These are phyloP conservation scores for Trichoderma virens DNA, from an alignment of 495 filamentous ascomycete species.

Conservation along the genomic window DNA sequence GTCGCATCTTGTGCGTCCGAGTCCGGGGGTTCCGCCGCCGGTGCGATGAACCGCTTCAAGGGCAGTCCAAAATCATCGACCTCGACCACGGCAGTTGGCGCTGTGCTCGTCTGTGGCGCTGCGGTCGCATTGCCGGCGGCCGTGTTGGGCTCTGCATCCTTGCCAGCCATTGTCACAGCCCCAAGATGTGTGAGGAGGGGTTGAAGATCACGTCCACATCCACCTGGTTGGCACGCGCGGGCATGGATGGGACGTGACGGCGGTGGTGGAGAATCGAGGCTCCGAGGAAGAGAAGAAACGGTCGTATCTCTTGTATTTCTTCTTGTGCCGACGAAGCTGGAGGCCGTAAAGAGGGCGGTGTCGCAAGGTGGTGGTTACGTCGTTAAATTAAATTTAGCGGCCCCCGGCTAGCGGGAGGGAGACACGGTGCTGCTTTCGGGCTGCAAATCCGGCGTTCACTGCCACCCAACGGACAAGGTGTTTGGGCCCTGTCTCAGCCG, in stretches of 20 bases:
- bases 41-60: conserved; percentile 30
- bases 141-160: neutral
- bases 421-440: neutral
- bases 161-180: conserved; percentile 1
- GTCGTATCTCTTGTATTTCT: neutral
- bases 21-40: conserved; percentile 11
- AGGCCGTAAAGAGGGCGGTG: neutral
- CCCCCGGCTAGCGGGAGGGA: conserved; percentile 3
- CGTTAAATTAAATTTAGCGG: conserved; percentile 6
- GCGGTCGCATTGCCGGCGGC: neutral
- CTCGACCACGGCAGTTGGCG: conserved; percentile 19
- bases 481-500: neutral
- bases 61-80: conserved; percentile 51
- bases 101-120: neutral
- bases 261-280: neutral
- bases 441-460: neutral
- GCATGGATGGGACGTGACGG: conserved; percentile 7
- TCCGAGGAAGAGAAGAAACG: neutral
- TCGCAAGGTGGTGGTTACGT: neutral
- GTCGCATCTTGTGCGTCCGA: conserved; percentile 13
- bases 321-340: neutral
- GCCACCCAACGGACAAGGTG: neutral
- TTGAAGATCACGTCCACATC: neutral
- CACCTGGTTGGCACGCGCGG: neutral
- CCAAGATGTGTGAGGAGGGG: conserved; percentile 1